Base-by-base conservation (phyloP, 2,329 filamentous ascomycete genomes). In the Xylariaceae sp. region DNA sequence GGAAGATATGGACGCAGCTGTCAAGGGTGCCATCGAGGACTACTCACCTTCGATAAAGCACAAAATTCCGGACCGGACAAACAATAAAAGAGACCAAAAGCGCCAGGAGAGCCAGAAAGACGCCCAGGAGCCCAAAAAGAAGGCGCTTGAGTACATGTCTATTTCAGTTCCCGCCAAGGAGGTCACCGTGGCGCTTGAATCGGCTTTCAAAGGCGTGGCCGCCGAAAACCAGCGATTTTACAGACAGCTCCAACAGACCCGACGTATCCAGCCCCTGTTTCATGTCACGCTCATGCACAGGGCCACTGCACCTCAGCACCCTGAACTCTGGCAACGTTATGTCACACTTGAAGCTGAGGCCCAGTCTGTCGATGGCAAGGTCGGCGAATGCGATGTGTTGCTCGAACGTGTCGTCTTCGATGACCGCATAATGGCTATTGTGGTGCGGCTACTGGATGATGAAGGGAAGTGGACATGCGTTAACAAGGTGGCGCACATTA, bases 211-310 rank as follows among this genome's bases (percentile, higher is more conserved):
- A 15, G 64, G 67, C 5, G 64, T 70, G 5, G 59, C 63, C 3
- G 53, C 76, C 0, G 63, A 78, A 4, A 65, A 75, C 12, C 67
- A 76, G n/a, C 70, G 67, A 15, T 81, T 95, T 56, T 98, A 85
- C 67, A 76, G 74, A 52, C 77, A 86, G 41, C 74, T 98, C 23
- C 76, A 84, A 60, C 73, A 83, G 50, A 74, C 72, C 2, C 74
- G 82, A 14, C 85, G 92, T 38, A 66, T 97, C 5, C 90, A 97
- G 62, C 59, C 73, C n/a, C 73, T 81, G 28, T 98, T 97, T 60
- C 92, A 98, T 59, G 86, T 98, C 41, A 98, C 92, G 0, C 74
- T 98, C 27, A 88, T 96, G 60, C 92, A 98, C 62, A 81, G 83
- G 32, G 79, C 82, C 9, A 69, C 68, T 3, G 67, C 77, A 8